These are phyloP conservation scores for Coprinellus aureogranulatus DNA, from an alignment of 768 basidiomycete genomes.

Conservation along the genomic window DNA sequence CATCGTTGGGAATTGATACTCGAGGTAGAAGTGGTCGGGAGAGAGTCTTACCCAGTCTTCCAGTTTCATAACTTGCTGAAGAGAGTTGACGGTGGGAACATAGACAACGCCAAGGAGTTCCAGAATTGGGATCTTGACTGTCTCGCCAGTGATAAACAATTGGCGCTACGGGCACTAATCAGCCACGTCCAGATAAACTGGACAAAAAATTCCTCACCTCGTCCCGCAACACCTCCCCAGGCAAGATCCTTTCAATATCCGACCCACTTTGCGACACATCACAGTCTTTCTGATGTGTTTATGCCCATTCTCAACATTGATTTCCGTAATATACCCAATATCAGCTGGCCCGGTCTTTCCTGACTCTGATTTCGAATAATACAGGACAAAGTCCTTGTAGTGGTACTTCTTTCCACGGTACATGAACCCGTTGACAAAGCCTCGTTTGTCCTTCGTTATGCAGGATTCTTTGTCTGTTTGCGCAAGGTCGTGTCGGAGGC, in stretches of 20 bases:
- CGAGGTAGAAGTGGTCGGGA: conserved; percentile 56
- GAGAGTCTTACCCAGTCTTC: conserved; percentile 51
- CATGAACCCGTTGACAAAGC: conserved; percentile 37
- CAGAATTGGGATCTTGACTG: conserved; percentile 26
- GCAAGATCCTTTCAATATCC: conserved; percentile 45
- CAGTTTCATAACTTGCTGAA: conserved; percentile 24
- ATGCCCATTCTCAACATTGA: conserved; percentile 23
- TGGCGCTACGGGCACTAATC: conserved; percentile 45
- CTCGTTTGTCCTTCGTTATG: conserved; percentile 29
- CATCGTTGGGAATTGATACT: conserved; percentile 49
- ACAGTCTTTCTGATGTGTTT: conserved; percentile 18
- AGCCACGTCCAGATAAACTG: not conserved
- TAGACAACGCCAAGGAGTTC: conserved; percentile 48
- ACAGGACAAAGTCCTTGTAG: conserved; percentile 56
- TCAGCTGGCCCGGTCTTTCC: conserved; percentile 49
- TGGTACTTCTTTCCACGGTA: conserved; percentile 56
- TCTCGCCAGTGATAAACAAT: conserved; percentile 56
- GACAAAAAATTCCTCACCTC: conserved; percentile 42
- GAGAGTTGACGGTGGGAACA: conserved; percentile 40
- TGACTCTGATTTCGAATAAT: conserved; percentile 38
- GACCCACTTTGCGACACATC: conserved; percentile 46
- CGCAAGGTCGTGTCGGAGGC: conserved; percentile 33
- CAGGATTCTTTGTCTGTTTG: conserved; percentile 12
- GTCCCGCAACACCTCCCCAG: conserved; percentile 43
- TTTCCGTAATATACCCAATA: conserved; percentile 50